phyloP scores from a whole-genome alignment of 805 yeast species.

The Scheffersomyces stipitis region DNA sequence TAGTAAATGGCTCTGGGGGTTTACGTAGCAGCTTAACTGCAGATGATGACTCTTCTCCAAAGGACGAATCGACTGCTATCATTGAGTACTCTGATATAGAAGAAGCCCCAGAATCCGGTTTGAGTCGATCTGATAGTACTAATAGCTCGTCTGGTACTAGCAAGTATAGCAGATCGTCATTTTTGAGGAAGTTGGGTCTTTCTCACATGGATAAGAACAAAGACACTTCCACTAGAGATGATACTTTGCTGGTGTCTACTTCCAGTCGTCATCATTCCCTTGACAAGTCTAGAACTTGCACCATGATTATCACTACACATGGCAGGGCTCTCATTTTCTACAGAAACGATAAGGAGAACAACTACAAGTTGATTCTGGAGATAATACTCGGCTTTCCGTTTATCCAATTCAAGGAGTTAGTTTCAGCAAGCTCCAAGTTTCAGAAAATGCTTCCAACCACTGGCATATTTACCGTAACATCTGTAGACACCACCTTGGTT shows the following conservation, averaged over 20 bases:
- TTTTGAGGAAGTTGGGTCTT: conserved; percentile 18
- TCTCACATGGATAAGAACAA: conserved; percentile 8
- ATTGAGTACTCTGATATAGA: conserved; percentile 47
- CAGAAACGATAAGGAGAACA: conserved; percentile 38
- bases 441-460: conserved; percentile 34
- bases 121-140: background rate
- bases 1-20: conserved; percentile 34
- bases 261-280: conserved; percentile 9
- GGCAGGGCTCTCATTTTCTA: conserved; percentile 63
- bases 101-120: conserved; percentile 12
- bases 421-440: conserved; percentile 35
- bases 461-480: conserved; percentile 57
- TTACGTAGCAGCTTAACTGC: conserved; percentile 14
- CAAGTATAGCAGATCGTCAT: conserved; percentile 13
- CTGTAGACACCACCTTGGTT: conserved; percentile 53
- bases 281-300: conserved; percentile 46
- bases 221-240: background rate
- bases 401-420: conserved; percentile 58
- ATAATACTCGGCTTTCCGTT: conserved; percentile 54
- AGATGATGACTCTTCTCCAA: conserved; percentile 36
- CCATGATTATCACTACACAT: conserved; percentile 57
- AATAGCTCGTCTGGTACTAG: conserved; percentile 3
- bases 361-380: conserved; percentile 52
- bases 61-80: conserved; percentile 64
- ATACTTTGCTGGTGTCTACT: background rate